phyloP scores from a whole-genome alignment of 176 grass and related monocot species.

The Alopecurus myosuroides region DNA sequence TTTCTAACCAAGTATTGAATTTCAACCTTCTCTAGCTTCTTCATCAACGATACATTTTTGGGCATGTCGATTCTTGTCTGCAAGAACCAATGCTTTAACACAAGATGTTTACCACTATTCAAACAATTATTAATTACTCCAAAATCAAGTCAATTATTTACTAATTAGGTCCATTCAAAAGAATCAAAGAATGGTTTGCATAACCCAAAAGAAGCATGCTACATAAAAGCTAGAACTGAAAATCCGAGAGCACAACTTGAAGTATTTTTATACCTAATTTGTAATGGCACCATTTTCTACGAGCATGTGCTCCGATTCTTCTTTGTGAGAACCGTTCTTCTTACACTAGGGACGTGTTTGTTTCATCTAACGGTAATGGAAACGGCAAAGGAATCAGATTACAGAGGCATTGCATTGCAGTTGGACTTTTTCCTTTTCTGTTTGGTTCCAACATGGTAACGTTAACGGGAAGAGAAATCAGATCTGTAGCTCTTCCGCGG shows the following conservation, averaged over 20 bases:
- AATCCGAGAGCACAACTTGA: neutral
- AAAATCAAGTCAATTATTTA: neutral
- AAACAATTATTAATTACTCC: neutral
- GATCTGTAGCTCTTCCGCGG: too few species aligned
- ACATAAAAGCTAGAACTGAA: too few species aligned
- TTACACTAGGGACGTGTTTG: too few species aligned
- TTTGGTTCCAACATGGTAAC: too few species aligned
- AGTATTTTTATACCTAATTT: conserved; percentile 2
- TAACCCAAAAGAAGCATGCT: neutral
- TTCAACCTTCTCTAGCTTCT: neutral
- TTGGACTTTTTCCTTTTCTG: too few species aligned
- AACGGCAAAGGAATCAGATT: too few species aligned
- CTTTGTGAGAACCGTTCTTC: too few species aligned
- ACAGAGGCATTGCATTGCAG: too few species aligned
- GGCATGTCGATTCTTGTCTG: neutral
- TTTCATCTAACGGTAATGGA: too few species aligned
- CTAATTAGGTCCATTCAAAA: conserved; percentile 7
- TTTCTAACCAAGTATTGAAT: neutral
- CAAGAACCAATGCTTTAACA: neutral
- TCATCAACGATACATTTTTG: too few species aligned
- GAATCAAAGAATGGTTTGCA: neutral
- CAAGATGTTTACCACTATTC: neutral
- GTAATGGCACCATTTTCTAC: neutral
- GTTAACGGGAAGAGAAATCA: too few species aligned
- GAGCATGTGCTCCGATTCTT: neutral